Evolutionary conservation across 768 basidiomycete species (phyloP).

Genomic region (Leccinum variicolor): DNA sequence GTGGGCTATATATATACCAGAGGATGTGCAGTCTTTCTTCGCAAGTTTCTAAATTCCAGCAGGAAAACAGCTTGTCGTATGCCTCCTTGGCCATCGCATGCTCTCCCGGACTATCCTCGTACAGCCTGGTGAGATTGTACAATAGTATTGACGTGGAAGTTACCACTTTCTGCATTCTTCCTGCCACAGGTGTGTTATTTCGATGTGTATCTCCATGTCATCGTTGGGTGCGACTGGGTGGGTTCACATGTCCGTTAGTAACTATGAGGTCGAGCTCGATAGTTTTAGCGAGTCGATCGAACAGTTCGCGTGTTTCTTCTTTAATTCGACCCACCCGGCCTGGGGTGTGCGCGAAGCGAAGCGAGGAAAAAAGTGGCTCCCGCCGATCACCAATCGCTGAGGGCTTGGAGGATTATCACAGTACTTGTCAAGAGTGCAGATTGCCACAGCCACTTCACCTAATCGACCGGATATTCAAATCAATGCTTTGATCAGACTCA

Average conservation of each 20-base stretch:
- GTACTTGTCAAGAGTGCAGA: slow-evolving; percentile 61
- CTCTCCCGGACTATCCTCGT: no score
- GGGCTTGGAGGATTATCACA: slow-evolving; percentile 61
- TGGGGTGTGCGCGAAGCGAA: slow-evolving; percentile 74
- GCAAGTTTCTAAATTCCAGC: no score
- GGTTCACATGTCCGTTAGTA: no score
- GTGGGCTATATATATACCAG: no score
- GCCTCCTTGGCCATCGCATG: slow-evolving; percentile 57
- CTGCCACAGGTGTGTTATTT: slow-evolving; percentile 88
- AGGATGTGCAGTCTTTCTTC: no score
- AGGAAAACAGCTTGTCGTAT: slow-evolving; percentile 38
- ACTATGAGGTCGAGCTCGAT: slow-evolving; percentile 47
- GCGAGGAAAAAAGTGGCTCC: slow-evolving; percentile 90
- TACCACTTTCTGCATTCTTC: slow-evolving; percentile 43
- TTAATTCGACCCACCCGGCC: slow-evolving; percentile 72
- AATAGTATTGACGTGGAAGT: no score
- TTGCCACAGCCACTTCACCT: slow-evolving; percentile 84
- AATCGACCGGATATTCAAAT: background rate
- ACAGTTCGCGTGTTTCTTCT: slow-evolving; percentile 79
- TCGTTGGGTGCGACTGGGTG: no score
- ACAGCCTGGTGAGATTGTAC: no score
- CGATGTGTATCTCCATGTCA: no score
- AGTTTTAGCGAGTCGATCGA: slow-evolving; percentile 69
- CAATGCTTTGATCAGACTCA: no score
- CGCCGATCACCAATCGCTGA: slow-evolving; percentile 63